Base-by-base conservation (phyloP, 2,329 filamentous ascomycete species). In the Neospermospora avenae region DNA sequence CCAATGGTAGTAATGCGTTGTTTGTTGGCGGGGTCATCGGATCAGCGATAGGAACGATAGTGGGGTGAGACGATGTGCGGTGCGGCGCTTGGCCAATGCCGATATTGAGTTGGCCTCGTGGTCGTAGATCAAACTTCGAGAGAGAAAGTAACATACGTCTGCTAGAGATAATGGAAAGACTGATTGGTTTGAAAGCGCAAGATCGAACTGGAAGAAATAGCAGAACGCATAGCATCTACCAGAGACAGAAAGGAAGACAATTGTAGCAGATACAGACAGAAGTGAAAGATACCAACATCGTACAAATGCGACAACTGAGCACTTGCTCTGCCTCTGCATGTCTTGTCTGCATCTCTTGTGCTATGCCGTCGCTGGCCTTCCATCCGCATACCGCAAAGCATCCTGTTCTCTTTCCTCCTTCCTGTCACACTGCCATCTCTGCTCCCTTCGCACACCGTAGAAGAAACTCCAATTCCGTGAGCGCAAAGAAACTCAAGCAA, bases 1-100 rank as follows among this genome's bases (percentile, higher is more conserved):
- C 56, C 46, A 55, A 34, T 55, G 24, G 10, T 28, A 22, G 18
- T 20, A n/a, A 42, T 8, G 39, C 16, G 18, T 42, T 18, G 41
- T 35, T 0, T 28, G 31, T 52, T 53, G 45, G 56, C 52, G 56
- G 60, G 56, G 60, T 62, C 56, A 59, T 59, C 42, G 45, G 58
- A 54, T 45, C 57, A 46, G 25, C 28, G 58, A 45, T 57, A 37
- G 39, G 34, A 14, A 20, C 34, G 45, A 37, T 57, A 52, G 56
- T 57, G 60, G 60, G 56, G 60, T 62, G 56, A 54, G 46, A 53
- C 57, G 59, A 25, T 35, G 28, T 25, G 24, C 34, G 18, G 25
- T 52, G 10, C 46, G 49, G 37, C 39, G 34, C 25, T 34, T 22
- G 7, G 24, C 41, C 49, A 53, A 28, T 8, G 48, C 39, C n/a